These are phyloP conservation scores for Trichophyton verrucosum DNA, from an alignment of 2,329 filamentous ascomycete genomes.

Conservation along the genomic window DNA sequence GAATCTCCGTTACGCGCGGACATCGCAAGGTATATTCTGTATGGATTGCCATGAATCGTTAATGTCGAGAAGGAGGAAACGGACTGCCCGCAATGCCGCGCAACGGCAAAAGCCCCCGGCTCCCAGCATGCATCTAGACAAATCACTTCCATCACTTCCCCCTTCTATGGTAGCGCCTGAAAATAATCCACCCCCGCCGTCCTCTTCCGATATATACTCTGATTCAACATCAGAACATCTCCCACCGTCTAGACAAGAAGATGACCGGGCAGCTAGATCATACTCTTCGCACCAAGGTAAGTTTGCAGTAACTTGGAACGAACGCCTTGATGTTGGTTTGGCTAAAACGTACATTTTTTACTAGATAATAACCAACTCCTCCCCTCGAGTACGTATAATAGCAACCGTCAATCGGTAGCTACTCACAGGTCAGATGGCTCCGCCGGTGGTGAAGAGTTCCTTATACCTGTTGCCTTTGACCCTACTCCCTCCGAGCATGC, in stretches of 20 bases:
- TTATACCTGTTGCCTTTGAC: conserved; percentile 65
- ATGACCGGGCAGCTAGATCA: conserved; percentile 18
- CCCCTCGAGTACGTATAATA: conserved; percentile 64
- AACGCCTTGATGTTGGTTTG: neutral
- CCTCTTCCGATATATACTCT: conserved; percentile 48
- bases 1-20: conserved; percentile 92
- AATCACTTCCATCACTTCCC: conserved; percentile 82
- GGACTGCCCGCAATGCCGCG: conserved; percentile 26
- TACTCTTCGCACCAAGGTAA: conserved; percentile 24
- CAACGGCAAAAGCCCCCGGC: conserved; percentile 18
- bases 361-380: conserved; percentile 53
- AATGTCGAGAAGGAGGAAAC: conserved; percentile 82
- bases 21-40: conserved; percentile 96
- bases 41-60: conserved; percentile 97
- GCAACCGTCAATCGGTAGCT: conserved; percentile 60
- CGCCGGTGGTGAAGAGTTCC: conserved; percentile 53
- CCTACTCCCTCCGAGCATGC: conserved; percentile 48
- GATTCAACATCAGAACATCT: conserved; percentile 35
- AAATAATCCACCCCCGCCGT: conserved; percentile 38
- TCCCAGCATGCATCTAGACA: conserved; percentile 58
- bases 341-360: conserved; percentile 11
- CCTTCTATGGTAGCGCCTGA: conserved; percentile 29
- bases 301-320: conserved; percentile 5
- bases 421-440: conserved; percentile 45
- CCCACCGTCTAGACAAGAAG: conserved; percentile 16